These are phyloP conservation scores for Mycena indigotica DNA, from an alignment of 768 basidiomycete species.

Conservation along the genomic window DNA sequence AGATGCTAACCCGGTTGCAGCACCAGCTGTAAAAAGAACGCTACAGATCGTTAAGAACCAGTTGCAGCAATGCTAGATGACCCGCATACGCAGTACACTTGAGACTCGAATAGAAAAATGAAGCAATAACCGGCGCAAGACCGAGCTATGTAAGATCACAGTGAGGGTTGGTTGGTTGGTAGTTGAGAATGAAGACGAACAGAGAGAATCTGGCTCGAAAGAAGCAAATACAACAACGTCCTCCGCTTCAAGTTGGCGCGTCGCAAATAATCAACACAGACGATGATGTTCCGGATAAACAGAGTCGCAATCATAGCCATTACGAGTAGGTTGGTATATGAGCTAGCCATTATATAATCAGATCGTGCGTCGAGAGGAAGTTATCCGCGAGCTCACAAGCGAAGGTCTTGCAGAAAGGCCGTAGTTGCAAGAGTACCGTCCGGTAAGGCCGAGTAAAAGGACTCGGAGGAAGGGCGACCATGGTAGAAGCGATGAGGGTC, in stretches of 20 bases:
- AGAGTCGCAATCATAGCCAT: conserved; percentile 51
- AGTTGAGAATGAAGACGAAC: conserved; percentile 2
- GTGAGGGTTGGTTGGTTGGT: too few species aligned
- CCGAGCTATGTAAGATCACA: conserved; percentile 12
- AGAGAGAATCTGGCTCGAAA: conserved; percentile 57
- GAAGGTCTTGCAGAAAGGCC: conserved; percentile 46
- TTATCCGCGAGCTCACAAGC: background rate
- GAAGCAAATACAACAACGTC: conserved; percentile 57
- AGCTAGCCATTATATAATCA: conserved; percentile 33
- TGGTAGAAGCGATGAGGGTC: conserved; percentile 49
- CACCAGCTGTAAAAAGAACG: conserved; percentile 39
- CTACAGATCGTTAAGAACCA: conserved; percentile 25
- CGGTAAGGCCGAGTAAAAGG: conserved; percentile 45
- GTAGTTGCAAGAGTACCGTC: conserved; percentile 65
- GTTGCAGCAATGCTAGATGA: background rate
- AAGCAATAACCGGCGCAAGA: conserved; percentile 37
- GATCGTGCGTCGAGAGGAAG: too few species aligned
- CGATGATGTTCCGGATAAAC: conserved; percentile 55
- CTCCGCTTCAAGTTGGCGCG: conserved; percentile 60
- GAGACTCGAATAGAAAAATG: conserved; percentile 43
- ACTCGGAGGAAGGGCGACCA: conserved; percentile 39
- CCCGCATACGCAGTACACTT: conserved; percentile 52
- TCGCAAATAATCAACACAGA: conserved; percentile 53
- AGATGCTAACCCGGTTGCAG: conserved; percentile 39
- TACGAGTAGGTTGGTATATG: conserved; percentile 45